Evolutionary conservation across 805 yeast genomes (phyloP), one percentile per base, ranked within the genome.

Genomic region (Schwanniomyces polymorphus): DNA sequence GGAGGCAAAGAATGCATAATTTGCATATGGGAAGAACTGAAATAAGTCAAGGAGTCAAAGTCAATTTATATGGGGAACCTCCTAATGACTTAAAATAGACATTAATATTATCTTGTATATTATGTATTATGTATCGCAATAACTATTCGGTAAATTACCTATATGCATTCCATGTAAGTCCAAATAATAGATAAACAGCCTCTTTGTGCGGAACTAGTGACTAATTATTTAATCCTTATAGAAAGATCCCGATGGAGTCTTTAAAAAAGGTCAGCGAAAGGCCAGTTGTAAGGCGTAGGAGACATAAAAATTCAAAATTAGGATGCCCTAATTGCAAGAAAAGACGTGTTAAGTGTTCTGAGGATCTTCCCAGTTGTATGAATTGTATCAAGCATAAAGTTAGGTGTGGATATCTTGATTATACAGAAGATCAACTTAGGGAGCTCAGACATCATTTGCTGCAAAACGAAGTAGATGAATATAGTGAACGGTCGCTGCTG

Each of bases 271-370:
- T 23, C 12, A 7, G 16, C 8, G 38, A 40, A 16, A 43, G 39
- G 38, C 42, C 5, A 12, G 21, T 23, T 16, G 41, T 43, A 5
- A 58, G 54, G 39, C 52, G 69, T 42, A 48, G 68, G 39, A 69
- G 62, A 55, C 64, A 64, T 53, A 52, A 63, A 63, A 59, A 74
- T 64, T 50, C 64, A 60, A 61, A 73, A 44, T 60, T 64, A 8
- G 83, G 83, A 5, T 79, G 83, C 50, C 64, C 72, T 17, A 75
- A 76, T 27, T 79, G 82, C 60, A 77, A 77, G 55, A 64, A 64
- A 44, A 62, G 84, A 42, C 62, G 80, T 41, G 81, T 79, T 50
- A 78, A 78, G 57, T 79, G 83, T 50, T 54, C 64, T 23, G 76
- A 72, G 45, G 70, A 70, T 37, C 55, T 72, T 23, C 77, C 77